A percentile compares a stretch with the other conserved stretches of the same genome.
phyloP scores from a whole-genome alignment of 345 rosid species.

The Raphanus sativus region DNA sequence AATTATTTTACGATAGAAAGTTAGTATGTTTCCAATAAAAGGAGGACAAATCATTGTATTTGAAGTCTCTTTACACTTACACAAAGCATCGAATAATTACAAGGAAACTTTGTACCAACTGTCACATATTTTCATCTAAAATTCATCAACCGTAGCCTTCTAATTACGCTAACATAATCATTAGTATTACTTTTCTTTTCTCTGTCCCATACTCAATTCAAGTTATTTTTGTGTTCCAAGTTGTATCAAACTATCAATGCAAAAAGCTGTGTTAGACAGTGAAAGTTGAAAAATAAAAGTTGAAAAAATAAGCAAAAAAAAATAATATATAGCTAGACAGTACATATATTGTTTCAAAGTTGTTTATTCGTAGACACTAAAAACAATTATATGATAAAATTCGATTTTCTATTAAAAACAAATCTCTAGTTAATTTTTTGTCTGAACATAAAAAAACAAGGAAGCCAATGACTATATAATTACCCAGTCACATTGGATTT shows the following conservation, averaged over 20 bases:
- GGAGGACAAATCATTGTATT: slow-evolving; percentile 26
- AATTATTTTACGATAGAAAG: slow-evolving; percentile 28
- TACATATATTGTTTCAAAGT: neutral
- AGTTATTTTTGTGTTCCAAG: neutral
- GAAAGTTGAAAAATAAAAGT: too few species aligned
- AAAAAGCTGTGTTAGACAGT: neutral
- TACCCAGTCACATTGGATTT: neutral
- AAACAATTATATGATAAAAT: neutral
- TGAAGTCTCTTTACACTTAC: slow-evolving; percentile 36
- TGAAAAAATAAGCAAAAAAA: too few species aligned
- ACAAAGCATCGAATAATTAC: slow-evolving; percentile 31
- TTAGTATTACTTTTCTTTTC: neutral
- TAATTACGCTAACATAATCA: slow-evolving; percentile 11
- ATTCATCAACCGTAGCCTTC: neutral
- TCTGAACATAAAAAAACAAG: neutral
- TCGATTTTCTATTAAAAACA: neutral
- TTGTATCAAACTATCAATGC: neutral
- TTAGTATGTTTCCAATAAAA: slow-evolving; percentile 10
- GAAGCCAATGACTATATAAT: neutral
- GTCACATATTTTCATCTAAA: neutral
- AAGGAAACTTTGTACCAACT: slow-evolving; percentile 3
- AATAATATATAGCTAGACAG: neutral
- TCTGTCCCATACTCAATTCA: neutral
- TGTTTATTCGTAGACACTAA: neutral
- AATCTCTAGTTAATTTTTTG: neutral